Conservation (phyloP, 768 basidiomycete species). For the Rhizopogon vinicolor region DNA sequence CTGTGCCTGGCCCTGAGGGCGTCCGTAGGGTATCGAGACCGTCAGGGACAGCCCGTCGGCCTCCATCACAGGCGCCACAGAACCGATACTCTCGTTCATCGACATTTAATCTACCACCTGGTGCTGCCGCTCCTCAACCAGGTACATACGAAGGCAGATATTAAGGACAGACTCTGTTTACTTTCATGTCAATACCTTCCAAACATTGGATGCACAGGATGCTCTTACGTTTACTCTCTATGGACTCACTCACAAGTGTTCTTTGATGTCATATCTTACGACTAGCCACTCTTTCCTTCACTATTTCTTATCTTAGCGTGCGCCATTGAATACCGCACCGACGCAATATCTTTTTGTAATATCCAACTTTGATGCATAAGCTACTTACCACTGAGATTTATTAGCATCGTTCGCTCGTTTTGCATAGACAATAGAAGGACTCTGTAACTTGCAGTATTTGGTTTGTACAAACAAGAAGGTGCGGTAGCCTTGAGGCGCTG, state of each 20-base stretch:
- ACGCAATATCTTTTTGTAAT: constrained; percentile 1
- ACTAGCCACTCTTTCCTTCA: background rate
- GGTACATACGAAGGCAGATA: constrained; percentile 10
- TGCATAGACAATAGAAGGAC: background rate
- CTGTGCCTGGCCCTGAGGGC: constrained; percentile 72
- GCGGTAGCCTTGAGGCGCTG: constrained; percentile 24
- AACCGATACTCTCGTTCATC: constrained; percentile 71
- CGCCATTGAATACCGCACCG: background rate
- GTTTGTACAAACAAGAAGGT: constrained; percentile 22
- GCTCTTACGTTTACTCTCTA: constrained; percentile 4
- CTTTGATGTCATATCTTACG: constrained; percentile 3
- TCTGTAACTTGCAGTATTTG: constrained; percentile 17
- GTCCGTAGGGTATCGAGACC: constrained; percentile 77
- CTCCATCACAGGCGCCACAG: constrained; percentile 56
- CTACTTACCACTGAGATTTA: background rate
- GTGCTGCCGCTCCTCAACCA: constrained; percentile 63
- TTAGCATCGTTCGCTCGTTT: background rate
- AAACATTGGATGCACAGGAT: background rate
- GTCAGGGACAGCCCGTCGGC: constrained; percentile 38
- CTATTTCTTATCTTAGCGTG: background rate
- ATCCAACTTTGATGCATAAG: background rate
- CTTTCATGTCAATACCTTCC: constrained; percentile 3
- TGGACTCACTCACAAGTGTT: background rate
- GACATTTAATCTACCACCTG: constrained; percentile 59
- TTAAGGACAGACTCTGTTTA: background rate